Conservation (phyloP, 345 rosid species). For the Eucalyptus polyanthemos region DNA sequence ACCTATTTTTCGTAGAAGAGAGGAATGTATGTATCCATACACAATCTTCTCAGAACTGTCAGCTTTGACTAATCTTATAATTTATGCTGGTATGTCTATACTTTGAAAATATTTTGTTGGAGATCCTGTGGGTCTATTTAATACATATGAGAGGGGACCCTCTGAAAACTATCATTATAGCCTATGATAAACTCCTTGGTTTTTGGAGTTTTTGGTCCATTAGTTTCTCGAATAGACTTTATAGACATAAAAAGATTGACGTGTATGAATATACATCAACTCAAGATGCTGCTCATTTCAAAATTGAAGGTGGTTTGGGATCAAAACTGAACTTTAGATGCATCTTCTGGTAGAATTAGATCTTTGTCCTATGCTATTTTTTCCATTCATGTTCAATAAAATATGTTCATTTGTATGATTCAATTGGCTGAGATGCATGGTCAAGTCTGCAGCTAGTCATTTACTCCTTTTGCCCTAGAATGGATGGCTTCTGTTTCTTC, state of each 20-base stretch:
- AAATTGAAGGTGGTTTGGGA: neutral
- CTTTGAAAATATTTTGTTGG: neutral
- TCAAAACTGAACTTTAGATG: neutral
- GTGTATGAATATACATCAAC: neutral
- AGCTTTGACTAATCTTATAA: neutral
- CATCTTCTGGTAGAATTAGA: neutral
- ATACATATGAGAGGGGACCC: neutral
- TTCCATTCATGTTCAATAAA: neutral
- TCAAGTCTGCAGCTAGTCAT: neutral
- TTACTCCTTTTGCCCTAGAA: neutral
- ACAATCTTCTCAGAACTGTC: neutral
- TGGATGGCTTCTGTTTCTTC: neutral
- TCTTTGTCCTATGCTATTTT: neutral
- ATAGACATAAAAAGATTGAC: neutral
- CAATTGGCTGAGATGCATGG: neutral
- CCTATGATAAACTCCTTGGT: neutral
- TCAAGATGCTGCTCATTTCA: neutral
- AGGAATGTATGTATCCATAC: neutral
- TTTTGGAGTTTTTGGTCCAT: neutral
- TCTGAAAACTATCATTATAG: neutral
- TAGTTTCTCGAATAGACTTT: neutral
- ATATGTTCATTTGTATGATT: neutral
- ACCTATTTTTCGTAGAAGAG: neutral
- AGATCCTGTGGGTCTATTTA: neutral
- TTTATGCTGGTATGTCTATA: neutral